Percentiles rank a stretch among this genome's conserved stretches.
Conservation (phyloP, 441 rosid genomes). For the Arabidopsis lyrata region DNA sequence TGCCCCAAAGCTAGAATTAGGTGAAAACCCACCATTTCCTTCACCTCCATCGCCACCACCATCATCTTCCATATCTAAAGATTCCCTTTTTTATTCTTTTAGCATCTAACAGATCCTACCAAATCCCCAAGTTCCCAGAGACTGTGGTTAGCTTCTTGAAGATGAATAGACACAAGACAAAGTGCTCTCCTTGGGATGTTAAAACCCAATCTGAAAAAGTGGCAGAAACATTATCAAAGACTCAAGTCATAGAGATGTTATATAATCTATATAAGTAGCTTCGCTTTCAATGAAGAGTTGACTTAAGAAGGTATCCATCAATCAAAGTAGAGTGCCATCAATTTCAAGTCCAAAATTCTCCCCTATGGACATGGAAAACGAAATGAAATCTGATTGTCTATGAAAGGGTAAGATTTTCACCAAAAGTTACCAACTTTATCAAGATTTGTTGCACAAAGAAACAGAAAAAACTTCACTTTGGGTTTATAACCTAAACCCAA, state of each 20-base stretch:
- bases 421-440: conserved; percentile 50
- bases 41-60: conserved; percentile 38
- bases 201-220: conserved; percentile 61
- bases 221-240: conserved; percentile 70
- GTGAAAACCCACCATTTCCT: conserved; percentile 51
- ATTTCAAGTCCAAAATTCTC: conserved; percentile 38
- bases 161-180: conserved; percentile 67
- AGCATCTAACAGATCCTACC: conserved; percentile 47
- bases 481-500: conserved; percentile 35
- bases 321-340: conserved; percentile 45
- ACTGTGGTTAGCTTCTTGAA: conserved; percentile 39
- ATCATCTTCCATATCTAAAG: conserved; percentile 55
- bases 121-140: conserved; percentile 44
- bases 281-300: conserved; percentile 40
- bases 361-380: conserved; percentile 27
- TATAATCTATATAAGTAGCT: conserved; percentile 26
- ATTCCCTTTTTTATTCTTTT: conserved; percentile 33
- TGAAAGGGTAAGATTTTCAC: background rate
- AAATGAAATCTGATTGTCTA: conserved; percentile 16
- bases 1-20: conserved; percentile 51
- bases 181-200: conserved; percentile 52
- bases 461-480: conserved; percentile 36
- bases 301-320: conserved; percentile 44
- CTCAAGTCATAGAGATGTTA: conserved; percentile 47
- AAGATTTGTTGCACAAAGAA: conserved; percentile 37